These are phyloP conservation scores for Aureobasidium namibiae DNA, from an alignment of 2,329 filamentous ascomycete genomes.

Conservation along the genomic window DNA sequence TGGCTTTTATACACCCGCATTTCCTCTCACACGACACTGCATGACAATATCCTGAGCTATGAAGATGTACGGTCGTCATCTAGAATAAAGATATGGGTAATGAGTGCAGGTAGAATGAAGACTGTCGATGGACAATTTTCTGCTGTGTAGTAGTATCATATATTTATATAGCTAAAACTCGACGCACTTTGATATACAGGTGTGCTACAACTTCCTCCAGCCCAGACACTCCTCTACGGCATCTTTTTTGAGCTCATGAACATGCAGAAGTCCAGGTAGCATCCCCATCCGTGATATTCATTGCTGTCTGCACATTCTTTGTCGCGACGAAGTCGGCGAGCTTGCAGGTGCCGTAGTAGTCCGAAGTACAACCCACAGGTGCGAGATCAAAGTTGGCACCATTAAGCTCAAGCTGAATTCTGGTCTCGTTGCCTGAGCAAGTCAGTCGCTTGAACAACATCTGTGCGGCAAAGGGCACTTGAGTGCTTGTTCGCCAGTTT, in stretches of 20 bases:
- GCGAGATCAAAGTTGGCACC: constrained; percentile 13
- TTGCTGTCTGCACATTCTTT: background rate
- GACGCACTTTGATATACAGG: too few species aligned
- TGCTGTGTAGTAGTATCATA: too few species aligned
- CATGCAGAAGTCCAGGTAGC: constrained; percentile 7
- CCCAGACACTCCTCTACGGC: too few species aligned
- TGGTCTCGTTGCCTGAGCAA: constrained; percentile 11
- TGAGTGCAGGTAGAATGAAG: too few species aligned
- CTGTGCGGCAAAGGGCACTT: constrained; percentile 14
- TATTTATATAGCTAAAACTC: too few species aligned
- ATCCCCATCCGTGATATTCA: constrained; percentile 7
- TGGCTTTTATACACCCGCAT: too few species aligned
- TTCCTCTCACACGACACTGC: too few species aligned
- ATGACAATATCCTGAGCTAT: too few species aligned
- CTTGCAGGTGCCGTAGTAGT: constrained; percentile 11
- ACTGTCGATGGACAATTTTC: too few species aligned
- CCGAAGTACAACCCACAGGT: constrained; percentile 11
- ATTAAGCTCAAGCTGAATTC: constrained; percentile 11
- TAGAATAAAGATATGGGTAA: too few species aligned
- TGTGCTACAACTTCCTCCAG: too few species aligned
- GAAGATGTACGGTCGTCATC: too few species aligned
- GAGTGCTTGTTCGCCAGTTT: constrained; percentile 11
- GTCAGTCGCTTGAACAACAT: constrained; percentile 14
- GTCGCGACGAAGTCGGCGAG: constrained; percentile 1
- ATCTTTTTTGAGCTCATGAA: background rate